These are phyloP conservation scores for Aspergillus mulundensis DNA, from an alignment of 495 filamentous ascomycete genomes.

Conservation along the genomic window DNA sequence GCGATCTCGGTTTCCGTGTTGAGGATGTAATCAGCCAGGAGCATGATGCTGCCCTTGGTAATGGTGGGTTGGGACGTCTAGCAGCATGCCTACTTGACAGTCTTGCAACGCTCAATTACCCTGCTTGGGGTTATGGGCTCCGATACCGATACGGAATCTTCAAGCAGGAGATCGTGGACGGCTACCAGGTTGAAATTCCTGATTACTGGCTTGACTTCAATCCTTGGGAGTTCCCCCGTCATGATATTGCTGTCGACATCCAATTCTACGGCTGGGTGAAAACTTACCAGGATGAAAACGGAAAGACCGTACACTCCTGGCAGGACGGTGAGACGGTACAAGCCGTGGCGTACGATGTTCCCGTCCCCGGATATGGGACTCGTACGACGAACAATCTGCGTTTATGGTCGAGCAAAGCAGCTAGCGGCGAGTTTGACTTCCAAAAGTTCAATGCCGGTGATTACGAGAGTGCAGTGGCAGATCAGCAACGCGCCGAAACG, in stretches of 20 bases:
- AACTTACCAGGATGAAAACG: slow-evolving; percentile 68
- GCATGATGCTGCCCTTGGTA: slow-evolving; percentile 93
- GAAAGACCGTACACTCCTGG: slow-evolving; percentile 70
- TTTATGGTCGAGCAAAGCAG: slow-evolving; percentile 95
- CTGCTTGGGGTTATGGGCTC: slow-evolving; percentile 95
- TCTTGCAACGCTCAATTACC: slow-evolving; percentile 87
- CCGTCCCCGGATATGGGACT: slow-evolving; percentile 87
- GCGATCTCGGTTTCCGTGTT: slow-evolving; percentile 89
- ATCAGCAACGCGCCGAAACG: slow-evolving; percentile 93
- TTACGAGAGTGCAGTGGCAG: slow-evolving; percentile 93
- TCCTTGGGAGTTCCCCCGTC: slow-evolving; percentile 96
- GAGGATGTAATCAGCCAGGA: slow-evolving; percentile 95
- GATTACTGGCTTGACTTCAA: slow-evolving; percentile 99
- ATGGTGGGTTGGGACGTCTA: slow-evolving; percentile 90
- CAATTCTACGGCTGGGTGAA: slow-evolving; percentile 88
- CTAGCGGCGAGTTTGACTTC: slow-evolving; percentile 97
- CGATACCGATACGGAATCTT: slow-evolving; percentile 98
- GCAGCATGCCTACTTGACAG: slow-evolving; percentile 97
- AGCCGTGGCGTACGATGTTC: slow-evolving; percentile 92
- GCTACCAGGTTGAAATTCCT: slow-evolving; percentile 94
- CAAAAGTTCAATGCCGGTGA: slow-evolving; percentile 99
- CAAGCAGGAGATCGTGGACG: slow-evolving; percentile 97
- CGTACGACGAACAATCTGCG: slow-evolving; percentile 93
- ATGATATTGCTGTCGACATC: slow-evolving; percentile 91
- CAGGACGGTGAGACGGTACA: slow-evolving; percentile 90